Evolutionary conservation across 2,329 filamentous ascomycete species (phyloP).

Genomic region (Pseudogymnoascus destructans): DNA sequence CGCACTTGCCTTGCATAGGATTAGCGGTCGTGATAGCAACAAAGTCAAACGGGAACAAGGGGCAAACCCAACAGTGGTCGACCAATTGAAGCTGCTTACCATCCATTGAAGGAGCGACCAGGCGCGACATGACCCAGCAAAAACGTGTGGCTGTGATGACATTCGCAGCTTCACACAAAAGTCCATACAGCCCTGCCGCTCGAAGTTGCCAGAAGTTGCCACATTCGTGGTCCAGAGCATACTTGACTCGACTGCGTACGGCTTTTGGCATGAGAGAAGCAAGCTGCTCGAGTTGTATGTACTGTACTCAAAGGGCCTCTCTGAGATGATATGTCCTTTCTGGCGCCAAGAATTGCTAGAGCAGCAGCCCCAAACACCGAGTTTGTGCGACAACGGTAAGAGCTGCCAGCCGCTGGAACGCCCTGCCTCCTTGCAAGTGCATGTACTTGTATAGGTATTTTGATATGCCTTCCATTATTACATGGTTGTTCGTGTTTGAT

Average conservation of each 20-base stretch:
- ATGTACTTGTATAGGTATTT: neutral
- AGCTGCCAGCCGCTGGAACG: neutral
- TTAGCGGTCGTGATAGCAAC: constrained; percentile 7
- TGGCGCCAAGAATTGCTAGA: neutral
- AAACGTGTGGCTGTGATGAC: constrained; percentile 5
- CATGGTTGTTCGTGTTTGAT: constrained; percentile 3
- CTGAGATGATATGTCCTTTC: neutral
- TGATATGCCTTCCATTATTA: neutral
- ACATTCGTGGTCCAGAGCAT: neutral
- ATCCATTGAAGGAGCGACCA: neutral
- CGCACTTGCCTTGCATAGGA: constrained; percentile 16
- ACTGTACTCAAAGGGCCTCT: neutral
- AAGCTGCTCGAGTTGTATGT: neutral
- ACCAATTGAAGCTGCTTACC: neutral
- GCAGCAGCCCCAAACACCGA: neutral
- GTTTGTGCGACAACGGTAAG: neutral
- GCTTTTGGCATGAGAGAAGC: neutral
- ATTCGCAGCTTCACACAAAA: neutral
- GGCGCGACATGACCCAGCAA: constrained; percentile 2
- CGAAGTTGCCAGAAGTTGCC: neutral
- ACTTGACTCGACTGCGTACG: neutral
- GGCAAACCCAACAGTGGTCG: constrained; percentile 3
- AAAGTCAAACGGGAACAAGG: constrained; percentile 6
- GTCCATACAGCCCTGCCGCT: neutral
- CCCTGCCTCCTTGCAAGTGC: neutral